Evolutionary conservation across 805 yeast species (phyloP).

Genomic region (Scheffersomyces coipomensis): DNA sequence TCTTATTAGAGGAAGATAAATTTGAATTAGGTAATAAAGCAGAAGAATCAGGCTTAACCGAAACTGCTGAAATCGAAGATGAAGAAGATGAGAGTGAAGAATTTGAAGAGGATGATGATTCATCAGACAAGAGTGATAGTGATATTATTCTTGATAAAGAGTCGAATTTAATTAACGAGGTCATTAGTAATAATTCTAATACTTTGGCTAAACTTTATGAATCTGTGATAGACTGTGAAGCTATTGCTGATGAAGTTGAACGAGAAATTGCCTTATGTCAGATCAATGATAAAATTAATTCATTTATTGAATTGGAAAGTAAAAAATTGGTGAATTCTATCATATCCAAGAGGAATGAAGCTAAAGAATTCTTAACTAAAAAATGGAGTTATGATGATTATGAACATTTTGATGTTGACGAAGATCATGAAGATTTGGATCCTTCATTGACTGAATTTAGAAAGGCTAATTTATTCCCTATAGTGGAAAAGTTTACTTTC

Average conservation of each 20-base stretch:
- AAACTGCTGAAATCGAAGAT: constrained; percentile 28
- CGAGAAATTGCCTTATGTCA: constrained; percentile 32
- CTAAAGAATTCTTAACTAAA: constrained; percentile 25
- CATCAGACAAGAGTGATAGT: constrained; percentile 8
- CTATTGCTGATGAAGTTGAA: constrained; percentile 29
- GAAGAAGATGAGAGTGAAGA: constrained; percentile 22
- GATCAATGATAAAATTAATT: constrained; percentile 30
- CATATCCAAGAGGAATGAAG: constrained; percentile 30
- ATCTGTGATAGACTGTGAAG: constrained; percentile 32
- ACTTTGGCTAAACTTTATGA: constrained; percentile 29
- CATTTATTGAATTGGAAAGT: constrained; percentile 30
- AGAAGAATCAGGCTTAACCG: constrained; percentile 18
- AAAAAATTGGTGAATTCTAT: constrained; percentile 28
- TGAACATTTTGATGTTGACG: constrained; percentile 39
- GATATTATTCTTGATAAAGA: constrained; percentile 7
- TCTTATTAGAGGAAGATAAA: constrained; percentile 33
- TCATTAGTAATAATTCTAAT: constrained; percentile 7
- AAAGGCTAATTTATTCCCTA: constrained; percentile 72
- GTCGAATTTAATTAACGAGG: constrained; percentile 4
- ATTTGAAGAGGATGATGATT: constrained; percentile 24
- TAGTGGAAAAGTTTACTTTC: constrained; percentile 87
- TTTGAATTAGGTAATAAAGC: constrained; percentile 26
- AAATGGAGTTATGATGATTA: constrained; percentile 43
- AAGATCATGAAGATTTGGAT: constrained; percentile 32
- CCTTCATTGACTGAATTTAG: constrained; percentile 45